Percentiles rank a stretch among this genome's conserved stretches.
phyloP scores from a whole-genome alignment of 2,329 filamentous ascomycete genomes.

The Herpotrichia juniperi region DNA sequence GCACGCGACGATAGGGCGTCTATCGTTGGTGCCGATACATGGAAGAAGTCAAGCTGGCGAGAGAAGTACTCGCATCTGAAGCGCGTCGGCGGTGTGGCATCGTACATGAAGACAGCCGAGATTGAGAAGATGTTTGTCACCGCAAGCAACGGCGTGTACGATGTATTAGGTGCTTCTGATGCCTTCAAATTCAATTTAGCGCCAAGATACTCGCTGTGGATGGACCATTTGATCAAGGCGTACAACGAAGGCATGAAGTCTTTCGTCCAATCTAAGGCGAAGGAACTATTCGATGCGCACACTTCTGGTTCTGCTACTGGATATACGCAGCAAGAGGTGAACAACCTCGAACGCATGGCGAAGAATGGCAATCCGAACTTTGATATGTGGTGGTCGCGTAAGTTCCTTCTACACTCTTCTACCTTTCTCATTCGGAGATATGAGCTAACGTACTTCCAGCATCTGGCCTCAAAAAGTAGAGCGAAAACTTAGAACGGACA shows the following conservation, averaged over 20 bases:
- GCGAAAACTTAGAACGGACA: too few relatives aligned
- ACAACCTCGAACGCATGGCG: background rate
- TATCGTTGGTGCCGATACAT: background rate
- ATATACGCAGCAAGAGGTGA: background rate
- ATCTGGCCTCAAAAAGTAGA: too few relatives aligned
- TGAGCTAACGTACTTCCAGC: too few relatives aligned
- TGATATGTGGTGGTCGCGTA: conserved; percentile 4
- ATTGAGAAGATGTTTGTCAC: conserved; percentile 2
- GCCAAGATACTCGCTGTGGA: conserved; percentile 1
- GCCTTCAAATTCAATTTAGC: background rate
- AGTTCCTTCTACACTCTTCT: background rate
- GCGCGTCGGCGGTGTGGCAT: background rate
- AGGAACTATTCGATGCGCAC: background rate
- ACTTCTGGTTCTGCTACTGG: background rate
- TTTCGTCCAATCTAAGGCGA: background rate
- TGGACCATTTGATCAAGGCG: background rate
- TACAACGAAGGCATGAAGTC: conserved; percentile 1
- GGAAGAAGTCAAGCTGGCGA: background rate
- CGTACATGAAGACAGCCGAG: background rate
- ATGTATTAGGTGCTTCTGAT: background rate
- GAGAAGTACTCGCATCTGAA: conserved; percentile 5
- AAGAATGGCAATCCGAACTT: background rate
- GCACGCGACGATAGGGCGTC: background rate
- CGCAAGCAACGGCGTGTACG: conserved; percentile 2
- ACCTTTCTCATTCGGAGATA: too few relatives aligned